Conservation (phyloP, 345 rosid species). For the Nephelium lappaceum region DNA sequence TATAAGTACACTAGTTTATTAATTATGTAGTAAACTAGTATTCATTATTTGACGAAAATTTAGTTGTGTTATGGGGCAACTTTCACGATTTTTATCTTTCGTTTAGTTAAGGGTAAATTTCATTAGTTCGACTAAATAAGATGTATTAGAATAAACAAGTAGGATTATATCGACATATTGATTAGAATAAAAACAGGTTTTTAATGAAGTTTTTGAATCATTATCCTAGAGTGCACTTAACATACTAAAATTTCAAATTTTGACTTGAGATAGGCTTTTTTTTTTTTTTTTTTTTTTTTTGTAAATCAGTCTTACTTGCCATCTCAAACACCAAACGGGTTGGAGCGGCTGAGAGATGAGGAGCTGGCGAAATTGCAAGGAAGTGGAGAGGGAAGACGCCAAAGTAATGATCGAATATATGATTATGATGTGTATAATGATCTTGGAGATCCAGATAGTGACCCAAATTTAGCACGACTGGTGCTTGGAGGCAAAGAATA, state of each 20-base stretch:
- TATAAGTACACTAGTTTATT: background rate
- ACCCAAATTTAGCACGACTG: constrained; percentile 20
- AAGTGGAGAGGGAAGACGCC: constrained; percentile 38
- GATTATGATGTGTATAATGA: constrained; percentile 50
- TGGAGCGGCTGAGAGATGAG: constrained; percentile 33
- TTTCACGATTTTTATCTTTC: too few relatives aligned
- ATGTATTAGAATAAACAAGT: too few relatives aligned
- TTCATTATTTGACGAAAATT: too few relatives aligned
- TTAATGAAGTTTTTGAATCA: too few relatives aligned
- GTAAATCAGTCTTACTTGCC: constrained; percentile 43
- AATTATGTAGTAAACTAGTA: too few relatives aligned
- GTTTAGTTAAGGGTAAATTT: too few relatives aligned
- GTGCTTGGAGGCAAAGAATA: constrained; percentile 30
- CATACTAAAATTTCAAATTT: constrained; percentile 20
- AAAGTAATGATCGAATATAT: constrained; percentile 35
- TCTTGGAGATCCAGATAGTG: constrained; percentile 36
- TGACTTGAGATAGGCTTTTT: constrained; percentile 50
- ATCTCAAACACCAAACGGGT: constrained; percentile 37
- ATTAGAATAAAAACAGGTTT: too few relatives aligned
- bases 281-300: too few relatives aligned
- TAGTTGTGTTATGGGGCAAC: too few relatives aligned
- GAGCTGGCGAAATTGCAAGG: constrained; percentile 40
- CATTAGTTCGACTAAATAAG: too few relatives aligned
- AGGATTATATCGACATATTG: too few relatives aligned
- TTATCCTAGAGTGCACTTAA: too few relatives aligned